A percentile compares a stretch with the other conserved stretches of the same genome.
Conservation (phyloP, 371 early-diverging fungal species). For the Gilbertella persicaria region DNA sequence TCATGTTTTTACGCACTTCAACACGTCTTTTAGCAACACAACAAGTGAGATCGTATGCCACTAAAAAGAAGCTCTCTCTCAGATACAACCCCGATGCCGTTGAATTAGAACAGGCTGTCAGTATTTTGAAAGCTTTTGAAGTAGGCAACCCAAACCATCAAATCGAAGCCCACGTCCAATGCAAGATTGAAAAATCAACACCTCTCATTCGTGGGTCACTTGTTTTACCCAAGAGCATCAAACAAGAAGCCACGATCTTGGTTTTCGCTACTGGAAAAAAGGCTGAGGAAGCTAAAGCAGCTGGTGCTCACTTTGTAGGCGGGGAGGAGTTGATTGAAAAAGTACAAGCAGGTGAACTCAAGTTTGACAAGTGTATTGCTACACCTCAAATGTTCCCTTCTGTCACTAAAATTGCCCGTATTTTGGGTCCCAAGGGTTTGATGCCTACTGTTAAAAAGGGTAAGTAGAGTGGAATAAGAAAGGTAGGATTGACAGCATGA, state of each 20-base stretch:
- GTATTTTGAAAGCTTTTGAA: conserved; percentile 64
- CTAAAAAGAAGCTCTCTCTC: conserved; percentile 29
- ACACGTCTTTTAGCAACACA: neutral
- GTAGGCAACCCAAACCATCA: conserved; percentile 69
- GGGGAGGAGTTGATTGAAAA: conserved; percentile 84
- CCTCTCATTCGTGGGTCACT: conserved; percentile 76
- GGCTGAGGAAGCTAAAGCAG: conserved; percentile 80
- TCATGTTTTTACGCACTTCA: neutral
- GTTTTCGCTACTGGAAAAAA: conserved; percentile 83
- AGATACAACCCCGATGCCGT: conserved; percentile 44
- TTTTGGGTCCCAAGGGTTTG: conserved; percentile 92
- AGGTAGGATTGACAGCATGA: no score
- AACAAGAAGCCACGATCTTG: conserved; percentile 63
- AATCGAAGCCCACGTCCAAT: conserved; percentile 74
- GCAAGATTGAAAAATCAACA: conserved; percentile 72
- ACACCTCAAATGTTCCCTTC: conserved; percentile 89
- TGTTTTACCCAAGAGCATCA: conserved; percentile 67
- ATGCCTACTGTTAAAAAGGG: conserved; percentile 96
- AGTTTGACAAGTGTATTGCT: conserved; percentile 85
- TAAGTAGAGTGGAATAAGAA: conserved; percentile 22
- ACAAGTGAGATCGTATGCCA: conserved; percentile 28
- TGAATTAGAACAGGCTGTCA: conserved; percentile 42
- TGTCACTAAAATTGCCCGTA: conserved; percentile 88
- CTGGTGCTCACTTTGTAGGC: conserved; percentile 86
- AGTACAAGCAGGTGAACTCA: conserved; percentile 62